Evolutionary conservation across 2,329 filamentous ascomycete genomes (phyloP), one percentile per base, ranked within the genome.

Genomic region (Leptographium wingfieldii): DNA sequence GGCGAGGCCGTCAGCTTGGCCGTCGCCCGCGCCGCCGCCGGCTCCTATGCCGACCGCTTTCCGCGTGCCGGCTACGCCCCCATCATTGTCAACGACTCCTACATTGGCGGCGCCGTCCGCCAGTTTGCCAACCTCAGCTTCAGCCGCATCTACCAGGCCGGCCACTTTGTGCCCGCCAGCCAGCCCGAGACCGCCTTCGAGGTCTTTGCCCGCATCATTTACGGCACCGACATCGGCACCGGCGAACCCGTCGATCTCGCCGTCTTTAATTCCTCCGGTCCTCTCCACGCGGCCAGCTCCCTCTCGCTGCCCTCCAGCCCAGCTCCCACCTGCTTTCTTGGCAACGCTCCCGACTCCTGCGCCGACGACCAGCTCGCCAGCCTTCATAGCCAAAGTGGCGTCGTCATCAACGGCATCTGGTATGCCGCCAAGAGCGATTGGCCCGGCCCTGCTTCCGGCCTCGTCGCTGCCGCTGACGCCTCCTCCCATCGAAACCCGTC

Each of bases 111-210:
- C 25, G 80, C 82, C 60, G 88, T 90, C 0, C 81, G 88, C 4
- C 88, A 94, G 70, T 88, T 83, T 66, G 88, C 86, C 12, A 92
- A 92, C 65, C 78, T 88, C 59, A 83, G 80, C 19, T 88, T 88
- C 69, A 82, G 81, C 59, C 78, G 85, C 9, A 76, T 88, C 55
- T 87, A 84, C 68, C 80, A 87, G 66, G 77, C 84, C 19, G 84
- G 85, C 1, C 85, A 88, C 66, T 78, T 82, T 57, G 79, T 84
- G 1, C 77, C 82, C 0, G 80, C 77, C 58, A 83, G 82, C 67
- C 83, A 86, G 70, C 83, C 83, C 14, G 74, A 80, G 67, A 82
- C 82, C 3, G 73, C 80, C 2, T 76, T 84, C 60, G 77, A 80
- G 63, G 72, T 85, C 48, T 86, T 87, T 66, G 77, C 80, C 33